phyloP scores from a whole-genome alignment of 371 early-diverging fungal genomes.

The Mortierella sp. region DNA sequence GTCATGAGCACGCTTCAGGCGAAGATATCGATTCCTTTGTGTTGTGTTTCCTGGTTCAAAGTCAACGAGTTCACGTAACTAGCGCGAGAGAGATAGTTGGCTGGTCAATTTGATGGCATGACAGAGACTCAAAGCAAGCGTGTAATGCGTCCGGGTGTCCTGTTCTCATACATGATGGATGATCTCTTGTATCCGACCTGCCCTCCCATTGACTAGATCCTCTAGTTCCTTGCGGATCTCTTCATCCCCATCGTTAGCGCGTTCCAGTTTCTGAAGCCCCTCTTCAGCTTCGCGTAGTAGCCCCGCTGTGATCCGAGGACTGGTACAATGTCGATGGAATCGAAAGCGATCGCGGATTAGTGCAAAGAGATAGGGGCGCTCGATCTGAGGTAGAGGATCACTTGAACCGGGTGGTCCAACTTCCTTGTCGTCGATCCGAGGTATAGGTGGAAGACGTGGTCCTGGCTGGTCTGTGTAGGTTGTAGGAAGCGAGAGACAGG shows the following conservation, averaged over 20 bases:
- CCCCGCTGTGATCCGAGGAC: constrained; percentile 25
- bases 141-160: not conserved
- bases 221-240: constrained; percentile 17
- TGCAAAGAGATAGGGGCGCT: constrained; percentile 30
- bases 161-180: constrained; percentile 33
- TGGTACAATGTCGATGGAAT: constrained; percentile 31
- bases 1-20: constrained; percentile 41
- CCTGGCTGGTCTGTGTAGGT: constrained; percentile 29
- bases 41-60: constrained; percentile 32
- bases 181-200: constrained; percentile 37
- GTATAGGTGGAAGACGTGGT: constrained; percentile 19
- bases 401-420: constrained; percentile 31
- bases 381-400: constrained; percentile 11
- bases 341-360: constrained; percentile 40
- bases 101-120: not conserved
- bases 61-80: constrained; percentile 27
- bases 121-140: not conserved
- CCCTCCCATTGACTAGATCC: constrained; percentile 30
- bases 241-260: constrained; percentile 21
- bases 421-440: too few species aligned
- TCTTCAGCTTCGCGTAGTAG: constrained; percentile 31
- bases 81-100: not conserved
- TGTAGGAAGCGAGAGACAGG: constrained; percentile 16
- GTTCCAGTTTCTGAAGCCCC: constrained; percentile 10
- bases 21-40: constrained; percentile 24